Percentiles rank a stretch among this genome's conserved stretches.
Evolutionary conservation across 2,329 filamentous ascomycete genomes (phyloP).

Genomic region (Aspergillus terreus): DNA sequence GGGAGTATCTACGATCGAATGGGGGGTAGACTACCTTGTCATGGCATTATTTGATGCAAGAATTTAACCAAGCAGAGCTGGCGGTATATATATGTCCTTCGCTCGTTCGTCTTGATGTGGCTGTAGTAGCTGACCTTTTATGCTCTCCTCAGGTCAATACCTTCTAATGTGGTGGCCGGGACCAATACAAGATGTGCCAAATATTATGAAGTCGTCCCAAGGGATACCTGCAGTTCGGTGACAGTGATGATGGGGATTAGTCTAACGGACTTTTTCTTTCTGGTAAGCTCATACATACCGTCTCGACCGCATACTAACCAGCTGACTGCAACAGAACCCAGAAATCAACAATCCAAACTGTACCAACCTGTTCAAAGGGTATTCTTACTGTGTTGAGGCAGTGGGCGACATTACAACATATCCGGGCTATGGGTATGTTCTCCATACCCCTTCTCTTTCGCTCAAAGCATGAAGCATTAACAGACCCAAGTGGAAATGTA

Average conservation of each 20-base stretch:
- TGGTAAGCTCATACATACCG: background rate
- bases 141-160: background rate
- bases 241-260: constrained; percentile 5
- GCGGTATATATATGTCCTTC: background rate
- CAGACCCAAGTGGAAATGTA: background rate
- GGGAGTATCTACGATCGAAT: too few species aligned
- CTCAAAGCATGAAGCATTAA: background rate
- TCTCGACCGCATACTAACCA: background rate
- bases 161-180: constrained; percentile 3
- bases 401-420: constrained; percentile 10
- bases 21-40: too few species aligned
- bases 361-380: constrained; percentile 5
- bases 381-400: constrained; percentile 8
- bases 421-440: background rate
- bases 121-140: background rate
- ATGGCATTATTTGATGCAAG: too few species aligned
- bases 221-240: constrained; percentile 3
- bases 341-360: constrained; percentile 5
- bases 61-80: too few species aligned
- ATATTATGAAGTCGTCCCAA: background rate
- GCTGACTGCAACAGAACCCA: background rate
- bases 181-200: constrained; percentile 3
- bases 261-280: constrained; percentile 6
- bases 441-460: background rate
- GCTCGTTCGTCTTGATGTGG: background rate